Conservation (phyloP, 495 filamentous ascomycete species). For the Annulohypoxylon maeteangense region DNA sequence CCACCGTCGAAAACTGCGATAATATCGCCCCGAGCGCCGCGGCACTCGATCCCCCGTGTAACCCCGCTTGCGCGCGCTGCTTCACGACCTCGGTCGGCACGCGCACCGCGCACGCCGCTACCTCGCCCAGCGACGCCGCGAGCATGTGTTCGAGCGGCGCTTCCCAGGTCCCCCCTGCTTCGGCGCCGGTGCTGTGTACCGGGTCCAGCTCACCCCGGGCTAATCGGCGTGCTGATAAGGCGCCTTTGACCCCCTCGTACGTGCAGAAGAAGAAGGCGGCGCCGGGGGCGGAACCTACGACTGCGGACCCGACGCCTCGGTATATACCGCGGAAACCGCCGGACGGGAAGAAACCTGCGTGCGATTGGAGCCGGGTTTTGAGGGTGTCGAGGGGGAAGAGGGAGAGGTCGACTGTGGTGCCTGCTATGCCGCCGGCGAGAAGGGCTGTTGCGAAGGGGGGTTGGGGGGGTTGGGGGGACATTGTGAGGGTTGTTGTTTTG, state of each 20-base stretch:
- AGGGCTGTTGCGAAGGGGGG: slow-evolving; percentile 63
- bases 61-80: slow-evolving; percentile 90
- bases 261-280: slow-evolving; percentile 98
- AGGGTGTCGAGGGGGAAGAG: slow-evolving; percentile 93
- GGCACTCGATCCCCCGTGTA: slow-evolving; percentile 68
- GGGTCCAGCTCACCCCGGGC: slow-evolving; percentile 38
- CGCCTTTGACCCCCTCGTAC: slow-evolving; percentile 83
- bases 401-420: slow-evolving; percentile 88
- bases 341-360: slow-evolving; percentile 76
- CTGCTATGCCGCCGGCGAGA: slow-evolving; percentile 82
- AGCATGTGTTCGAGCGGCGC: slow-evolving; percentile 73
- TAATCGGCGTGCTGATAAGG: too few relatives aligned
- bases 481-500: not conserved
- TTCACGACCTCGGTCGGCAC: slow-evolving; percentile 98
- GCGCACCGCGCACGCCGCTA: slow-evolving; percentile 90
- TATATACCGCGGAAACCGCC: slow-evolving; percentile 81
- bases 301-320: slow-evolving; percentile 72
- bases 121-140: slow-evolving; percentile 88
- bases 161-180: slow-evolving; percentile 25
- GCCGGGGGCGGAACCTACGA: slow-evolving; percentile 95
- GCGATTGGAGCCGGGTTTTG: slow-evolving; percentile 93
- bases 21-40: slow-evolving; percentile 77
- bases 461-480: slow-evolving; percentile 35
- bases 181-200: not conserved
- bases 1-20: slow-evolving; percentile 57